Evolutionary conservation across 768 basidiomycete genomes (phyloP), one percentile per base, ranked within the genome.

Genomic region (Stropharia rugosoannulata): DNA sequence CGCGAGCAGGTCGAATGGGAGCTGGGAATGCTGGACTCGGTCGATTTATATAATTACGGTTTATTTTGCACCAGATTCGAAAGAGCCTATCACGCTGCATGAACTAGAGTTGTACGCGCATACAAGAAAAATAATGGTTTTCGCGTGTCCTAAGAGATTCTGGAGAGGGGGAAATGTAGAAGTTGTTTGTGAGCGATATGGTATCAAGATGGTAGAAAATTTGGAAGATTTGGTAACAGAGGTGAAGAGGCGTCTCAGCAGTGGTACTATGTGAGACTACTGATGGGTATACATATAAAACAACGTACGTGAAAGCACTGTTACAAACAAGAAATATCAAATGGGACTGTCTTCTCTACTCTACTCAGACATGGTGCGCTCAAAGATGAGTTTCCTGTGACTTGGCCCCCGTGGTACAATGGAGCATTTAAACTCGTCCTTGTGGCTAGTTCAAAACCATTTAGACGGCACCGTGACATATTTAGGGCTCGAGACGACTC

Each of bases 1-100:
- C 16, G 18, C 42, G 42, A 43, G 4, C 51, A 52, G 32, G 51
- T 52, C 35, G 35, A 29, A 3, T 52, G 51, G 51, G 51, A 52
- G 18, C 42, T 52, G 29, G 41, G 44, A 5, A 45, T 27, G 51
- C 51, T 52, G 7, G 42, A 45, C 16, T 12, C 16, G 5, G 51
- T 22, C 7, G 41, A 52, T 16, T 19, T n/a, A n/a, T n/a, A n/a
- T 52, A 9, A 37, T 52, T n/a, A 16, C 42, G 27, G 16, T 52
- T 29, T 52, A 44, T 25, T 45, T 52, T 5, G 29, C 51, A 1
- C 42, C 51, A 0, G n/a, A 16, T 1, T 52, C 51, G 1, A 11
- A 13, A 32, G 12, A 42, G 16, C 35, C 41, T 10, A 52, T 44
- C 29, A 52, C 41, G 16, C 42, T 52, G 11, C 42, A 44, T 15